Conservation (phyloP, 129 eudicot genomes). For the Flaveria bidentis region DNA sequence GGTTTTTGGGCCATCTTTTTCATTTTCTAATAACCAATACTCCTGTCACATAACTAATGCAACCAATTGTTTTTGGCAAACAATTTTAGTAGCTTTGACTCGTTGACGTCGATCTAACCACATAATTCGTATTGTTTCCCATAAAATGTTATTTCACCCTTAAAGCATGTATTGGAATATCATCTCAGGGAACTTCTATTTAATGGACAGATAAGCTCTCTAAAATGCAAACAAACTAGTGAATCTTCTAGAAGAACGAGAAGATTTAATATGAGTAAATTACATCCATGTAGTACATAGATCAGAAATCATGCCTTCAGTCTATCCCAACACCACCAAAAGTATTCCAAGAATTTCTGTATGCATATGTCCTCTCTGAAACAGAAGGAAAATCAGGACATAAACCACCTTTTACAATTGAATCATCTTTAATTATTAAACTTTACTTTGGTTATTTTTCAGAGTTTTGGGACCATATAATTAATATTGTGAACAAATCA, state of each 20-base stretch:
- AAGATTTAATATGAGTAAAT: constrained; percentile 7
- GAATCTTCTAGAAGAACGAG: constrained; percentile 21
- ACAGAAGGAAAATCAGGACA: constrained; percentile 24
- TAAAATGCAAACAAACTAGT: constrained; percentile 11
- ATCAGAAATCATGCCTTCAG: constrained; percentile 67
- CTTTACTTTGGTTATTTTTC: background rate
- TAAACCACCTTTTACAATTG: constrained; percentile 12
- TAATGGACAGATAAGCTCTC: constrained; percentile 2
- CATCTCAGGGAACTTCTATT: constrained; percentile 4
- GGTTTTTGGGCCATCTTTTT: background rate
- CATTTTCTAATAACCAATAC: too few species aligned
- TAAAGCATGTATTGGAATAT: constrained; percentile 1
- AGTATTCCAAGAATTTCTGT: constrained; percentile 88
- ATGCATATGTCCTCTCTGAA: constrained; percentile 74
- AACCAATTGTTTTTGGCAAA: constrained; percentile 15
- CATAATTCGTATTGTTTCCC: background rate
- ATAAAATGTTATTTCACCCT: background rate
- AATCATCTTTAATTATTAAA: background rate
- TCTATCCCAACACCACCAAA: constrained; percentile 95
- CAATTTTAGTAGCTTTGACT: background rate
- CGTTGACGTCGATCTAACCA: constrained; percentile 7
- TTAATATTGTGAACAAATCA: background rate
- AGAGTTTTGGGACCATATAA: background rate
- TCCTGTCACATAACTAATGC: background rate
- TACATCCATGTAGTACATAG: constrained; percentile 25